Evolutionary conservation across 75 land plant species (phyloP).

Genomic region (Picea glauca): DNA sequence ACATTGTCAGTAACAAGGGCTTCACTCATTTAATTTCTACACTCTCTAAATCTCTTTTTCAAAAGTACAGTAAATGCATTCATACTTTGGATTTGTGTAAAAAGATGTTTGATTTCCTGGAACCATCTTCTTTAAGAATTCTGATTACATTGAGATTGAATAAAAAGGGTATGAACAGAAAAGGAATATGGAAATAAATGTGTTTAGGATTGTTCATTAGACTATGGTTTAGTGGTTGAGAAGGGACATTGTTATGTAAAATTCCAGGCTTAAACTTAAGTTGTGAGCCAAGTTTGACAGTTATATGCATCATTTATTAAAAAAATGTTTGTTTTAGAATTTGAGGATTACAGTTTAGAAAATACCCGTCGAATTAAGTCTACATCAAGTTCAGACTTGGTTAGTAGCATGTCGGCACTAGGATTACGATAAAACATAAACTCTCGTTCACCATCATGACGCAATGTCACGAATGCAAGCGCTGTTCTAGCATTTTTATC

Average conservation of each 20-base stretch:
- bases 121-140: slow-evolving; percentile 19
- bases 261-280: no score
- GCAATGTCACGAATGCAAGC: slow-evolving; percentile 51
- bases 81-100: no score
- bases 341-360: no score
- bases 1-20: no score
- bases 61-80: not conserved
- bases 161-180: slow-evolving; percentile 21
- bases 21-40: no score
- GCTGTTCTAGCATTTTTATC: slow-evolving; percentile 52
- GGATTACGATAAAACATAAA: slow-evolving; percentile 62
- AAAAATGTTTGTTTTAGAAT: no score
- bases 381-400: slow-evolving; percentile 25
- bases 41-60: not conserved
- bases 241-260: no score
- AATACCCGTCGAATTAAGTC: slow-evolving; percentile 29
- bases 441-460: slow-evolving; percentile 46
- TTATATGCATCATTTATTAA: no score
- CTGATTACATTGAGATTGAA: slow-evolving; percentile 10
- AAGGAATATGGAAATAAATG: not conserved
- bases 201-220: no score
- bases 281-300: no score
- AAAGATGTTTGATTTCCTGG: no score
- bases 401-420: slow-evolving; percentile 49
- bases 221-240: no score